A percentile compares a stretch with the other conserved stretches of the same genome.
Conservation (phyloP, 768 basidiomycete genomes). For the Termitomyces sp. region DNA sequence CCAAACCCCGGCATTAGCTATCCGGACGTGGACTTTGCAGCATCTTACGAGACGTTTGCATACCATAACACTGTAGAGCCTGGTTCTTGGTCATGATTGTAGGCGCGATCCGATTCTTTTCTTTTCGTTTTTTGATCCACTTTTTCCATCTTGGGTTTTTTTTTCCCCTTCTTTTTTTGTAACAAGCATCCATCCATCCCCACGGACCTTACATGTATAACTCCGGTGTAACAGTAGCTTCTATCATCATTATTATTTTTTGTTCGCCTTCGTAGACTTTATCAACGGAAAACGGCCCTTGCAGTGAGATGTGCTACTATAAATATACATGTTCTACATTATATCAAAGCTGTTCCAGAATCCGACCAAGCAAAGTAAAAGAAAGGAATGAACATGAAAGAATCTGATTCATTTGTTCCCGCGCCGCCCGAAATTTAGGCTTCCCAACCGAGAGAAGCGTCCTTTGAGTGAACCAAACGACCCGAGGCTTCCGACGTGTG, state of each 20-base stretch:
- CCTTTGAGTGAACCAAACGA: constrained; percentile 65
- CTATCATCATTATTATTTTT: constrained; percentile 12
- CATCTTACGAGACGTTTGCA: constrained; percentile 13
- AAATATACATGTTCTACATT: constrained; percentile 3
- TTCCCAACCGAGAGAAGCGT: constrained; percentile 75
- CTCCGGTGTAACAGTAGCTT: constrained; percentile 8
- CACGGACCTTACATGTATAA: constrained; percentile 17
- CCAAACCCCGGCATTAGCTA: constrained; percentile 15
- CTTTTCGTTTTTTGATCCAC: neutral
- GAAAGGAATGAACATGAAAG: constrained; percentile 17
- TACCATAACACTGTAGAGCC: constrained; percentile 15
- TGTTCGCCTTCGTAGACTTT: constrained; percentile 5
- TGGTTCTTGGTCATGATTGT: constrained; percentile 13
- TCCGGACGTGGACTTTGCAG: constrained; percentile 15
- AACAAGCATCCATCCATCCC: constrained; percentile 4
- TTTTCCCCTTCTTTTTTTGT: constrained; percentile 3
- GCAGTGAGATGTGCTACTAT: constrained; percentile 1
- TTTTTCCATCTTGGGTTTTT: constrained; percentile 2
- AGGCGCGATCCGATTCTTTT: neutral
- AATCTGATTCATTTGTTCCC: constrained; percentile 18
- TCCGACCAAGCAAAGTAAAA: constrained; percentile 7
- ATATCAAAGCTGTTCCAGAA: neutral
- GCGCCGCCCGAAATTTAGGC: constrained; percentile 64
- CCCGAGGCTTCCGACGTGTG: constrained; percentile 59
- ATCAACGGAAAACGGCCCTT: constrained; percentile 1